Conservation (phyloP, 495 filamentous ascomycete genomes). For the Penicillium ochrochloron region DNA sequence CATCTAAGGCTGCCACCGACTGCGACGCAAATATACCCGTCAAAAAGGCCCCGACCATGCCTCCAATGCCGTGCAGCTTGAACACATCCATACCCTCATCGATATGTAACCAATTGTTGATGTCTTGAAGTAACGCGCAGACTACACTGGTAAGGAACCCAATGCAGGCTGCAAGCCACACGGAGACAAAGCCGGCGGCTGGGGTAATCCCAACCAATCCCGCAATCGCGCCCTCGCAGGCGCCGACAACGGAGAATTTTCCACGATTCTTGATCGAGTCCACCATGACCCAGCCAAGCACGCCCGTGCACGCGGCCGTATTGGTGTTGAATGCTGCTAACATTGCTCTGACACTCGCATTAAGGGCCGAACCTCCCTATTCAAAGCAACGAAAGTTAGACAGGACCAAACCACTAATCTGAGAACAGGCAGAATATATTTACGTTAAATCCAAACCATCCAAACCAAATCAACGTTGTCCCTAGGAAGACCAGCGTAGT, state of each 20-base stretch:
- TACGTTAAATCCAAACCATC: slow-evolving; percentile 65
- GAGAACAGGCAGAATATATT: slow-evolving; percentile 3
- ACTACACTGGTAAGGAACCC: slow-evolving; percentile 61
- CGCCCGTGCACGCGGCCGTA: slow-evolving; percentile 59
- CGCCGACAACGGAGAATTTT: slow-evolving; percentile 62
- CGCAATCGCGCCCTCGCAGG: slow-evolving; percentile 65
- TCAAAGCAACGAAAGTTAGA: slow-evolving; percentile 1
- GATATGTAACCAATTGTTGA: slow-evolving; percentile 62
- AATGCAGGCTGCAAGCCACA: slow-evolving; percentile 61
- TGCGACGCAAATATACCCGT: slow-evolving; percentile 64
- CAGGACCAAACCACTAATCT: slow-evolving; percentile 4
- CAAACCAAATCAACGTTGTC: slow-evolving; percentile 63
- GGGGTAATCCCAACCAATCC: slow-evolving; percentile 69
- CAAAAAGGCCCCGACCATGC: slow-evolving; percentile 63
- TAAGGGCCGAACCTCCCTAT: slow-evolving; percentile 61
- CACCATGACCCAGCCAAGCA: slow-evolving; percentile 63
- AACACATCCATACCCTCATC: slow-evolving; percentile 69
- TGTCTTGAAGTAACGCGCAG: slow-evolving; percentile 53
- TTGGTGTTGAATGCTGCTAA: slow-evolving; percentile 66
- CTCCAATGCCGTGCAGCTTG: slow-evolving; percentile 65
- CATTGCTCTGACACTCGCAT: slow-evolving; percentile 60
- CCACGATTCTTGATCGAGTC: slow-evolving; percentile 60
- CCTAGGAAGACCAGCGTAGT: slow-evolving; percentile 61
- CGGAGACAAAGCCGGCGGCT: slow-evolving; percentile 62
- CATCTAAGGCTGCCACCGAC: slow-evolving; percentile 52